Evolutionary conservation across 768 basidiomycete genomes (phyloP), one percentile per base, ranked within the genome.

Genomic region (Butyriboletus loyo): DNA sequence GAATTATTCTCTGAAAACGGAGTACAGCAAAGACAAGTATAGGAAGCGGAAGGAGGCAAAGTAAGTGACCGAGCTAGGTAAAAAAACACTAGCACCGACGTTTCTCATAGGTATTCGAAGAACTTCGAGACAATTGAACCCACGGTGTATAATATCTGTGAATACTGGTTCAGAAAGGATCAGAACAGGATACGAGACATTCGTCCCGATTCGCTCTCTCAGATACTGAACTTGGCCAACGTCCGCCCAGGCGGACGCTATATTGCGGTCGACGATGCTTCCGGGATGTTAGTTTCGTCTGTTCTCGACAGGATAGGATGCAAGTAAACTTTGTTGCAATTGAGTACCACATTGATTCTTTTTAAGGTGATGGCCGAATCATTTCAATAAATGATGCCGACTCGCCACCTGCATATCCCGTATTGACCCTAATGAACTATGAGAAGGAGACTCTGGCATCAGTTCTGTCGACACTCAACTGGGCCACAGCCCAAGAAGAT

Each of bases 11-110:
- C 75, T 98, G 44, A 98, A 98, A 72, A 98, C 95, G 1, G 97
- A 96, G 70, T 98, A 95, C 70, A 94, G 91, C 72, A 98, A 99
- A 71, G 95, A 98, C 64, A 99, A 99, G 68, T 99, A 98, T 72
- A 88, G 83, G 68, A 96, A 95, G 69, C 80, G 92, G 35, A 99
- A 99, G 70, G 92, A 95, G 73, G 93, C 91, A 51, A 99, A 98
- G 95, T 96, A 65, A 59, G 85, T 67, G 15, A 4, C 15, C 25
- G 37, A 28, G 37, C 15, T 25, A 34, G 31, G 22, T 15, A 14
- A 45, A 36, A 41, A 27, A 46, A 36, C 22, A 32, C 24, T 21
- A 27, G 37, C 21, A 35, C 43, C 38, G 42, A 46, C 42, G 8
- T 46, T 36, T 42, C 54, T 43, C 38, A 28, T 54, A 98, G 95